phyloP scores from a whole-genome alignment of 208 protist species.

The Kentomonas sorsogonicus region DNA sequence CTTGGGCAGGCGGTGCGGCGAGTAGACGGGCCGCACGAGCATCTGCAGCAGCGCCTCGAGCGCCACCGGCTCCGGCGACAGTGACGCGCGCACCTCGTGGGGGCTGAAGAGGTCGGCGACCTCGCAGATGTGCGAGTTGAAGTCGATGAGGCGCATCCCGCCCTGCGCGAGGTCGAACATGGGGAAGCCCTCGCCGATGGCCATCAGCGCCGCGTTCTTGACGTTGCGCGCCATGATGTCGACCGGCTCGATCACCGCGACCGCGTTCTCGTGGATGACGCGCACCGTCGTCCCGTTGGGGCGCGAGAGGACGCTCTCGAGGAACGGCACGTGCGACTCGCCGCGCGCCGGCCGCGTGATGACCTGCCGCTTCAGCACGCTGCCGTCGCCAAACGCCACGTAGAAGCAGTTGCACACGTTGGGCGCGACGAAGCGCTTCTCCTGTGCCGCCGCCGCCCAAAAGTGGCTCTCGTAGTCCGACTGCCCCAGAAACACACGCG shows the following conservation, averaged over 20 bases:
- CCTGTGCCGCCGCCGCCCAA: background rate
- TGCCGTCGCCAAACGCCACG: slow-evolving; percentile 69
- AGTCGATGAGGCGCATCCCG: slow-evolving; percentile 79
- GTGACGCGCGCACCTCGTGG: slow-evolving; percentile 16
- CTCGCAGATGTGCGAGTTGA: slow-evolving; percentile 50
- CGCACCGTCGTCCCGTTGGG: slow-evolving; percentile 53
- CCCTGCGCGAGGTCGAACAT: slow-evolving; percentile 77
- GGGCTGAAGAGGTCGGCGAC: slow-evolving; percentile 43
- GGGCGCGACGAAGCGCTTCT: background rate
- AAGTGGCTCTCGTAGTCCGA: background rate
- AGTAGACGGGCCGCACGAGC: slow-evolving; percentile 60
- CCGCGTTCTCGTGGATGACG: slow-evolving; percentile 54
- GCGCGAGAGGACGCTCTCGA: slow-evolving; percentile 59
- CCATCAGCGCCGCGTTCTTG: slow-evolving; percentile 27
- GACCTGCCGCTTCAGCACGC: slow-evolving; percentile 36
- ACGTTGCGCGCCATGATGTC: slow-evolving; percentile 41
- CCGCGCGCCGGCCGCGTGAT: slow-evolving; percentile 1
- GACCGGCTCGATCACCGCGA: slow-evolving; percentile 59
- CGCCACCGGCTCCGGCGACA: slow-evolving; percentile 19
- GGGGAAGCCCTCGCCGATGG: slow-evolving; percentile 68
- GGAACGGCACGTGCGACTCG: background rate
- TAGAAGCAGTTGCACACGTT: slow-evolving; percentile 28
- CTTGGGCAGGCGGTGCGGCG: slow-evolving; percentile 56
- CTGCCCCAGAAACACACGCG: slow-evolving; percentile 61
- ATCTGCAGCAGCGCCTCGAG: slow-evolving; percentile 53